Conservation (phyloP, 1,139 yeast species). For the Saccharomyces hybrid region DNA sequence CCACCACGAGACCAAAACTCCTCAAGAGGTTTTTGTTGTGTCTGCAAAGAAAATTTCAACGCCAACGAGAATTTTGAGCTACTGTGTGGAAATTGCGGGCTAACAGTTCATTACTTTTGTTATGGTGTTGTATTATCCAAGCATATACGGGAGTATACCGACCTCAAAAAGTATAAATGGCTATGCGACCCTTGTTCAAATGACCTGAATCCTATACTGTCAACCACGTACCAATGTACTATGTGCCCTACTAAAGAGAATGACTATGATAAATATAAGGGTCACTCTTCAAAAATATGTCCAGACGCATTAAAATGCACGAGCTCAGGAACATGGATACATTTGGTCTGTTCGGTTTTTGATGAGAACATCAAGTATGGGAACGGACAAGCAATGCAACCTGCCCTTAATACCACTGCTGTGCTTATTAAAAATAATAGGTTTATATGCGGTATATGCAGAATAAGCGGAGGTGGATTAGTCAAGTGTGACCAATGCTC, state of each 20-base stretch:
- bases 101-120: conserved; percentile 64
- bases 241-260: conserved; percentile 55
- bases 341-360: conserved; percentile 66
- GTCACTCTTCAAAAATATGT: conserved; percentile 37
- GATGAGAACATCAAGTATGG: conserved; percentile 39
- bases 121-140: conserved; percentile 42
- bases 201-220: conserved; percentile 51
- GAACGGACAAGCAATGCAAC: conserved; percentile 38
- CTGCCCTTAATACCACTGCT: conserved; percentile 31
- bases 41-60: conserved; percentile 44
- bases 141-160: neutral
- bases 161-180: conserved; percentile 44
- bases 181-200: conserved; percentile 77
- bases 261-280: conserved; percentile 40
- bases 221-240: conserved; percentile 56
- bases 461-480: conserved; percentile 37
- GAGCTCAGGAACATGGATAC: conserved; percentile 69
- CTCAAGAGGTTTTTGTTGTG: conserved; percentile 36
- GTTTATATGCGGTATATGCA: conserved; percentile 38
- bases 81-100: conserved; percentile 61
- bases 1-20: neutral
- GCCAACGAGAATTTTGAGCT: no score
- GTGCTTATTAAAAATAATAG: conserved; percentile 17
- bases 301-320: conserved; percentile 75
- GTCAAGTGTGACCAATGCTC: conserved; percentile 39